Evolutionary conservation across 2,329 filamentous ascomycete species (phyloP).

Genomic region (Atkinsonella texensis): DNA sequence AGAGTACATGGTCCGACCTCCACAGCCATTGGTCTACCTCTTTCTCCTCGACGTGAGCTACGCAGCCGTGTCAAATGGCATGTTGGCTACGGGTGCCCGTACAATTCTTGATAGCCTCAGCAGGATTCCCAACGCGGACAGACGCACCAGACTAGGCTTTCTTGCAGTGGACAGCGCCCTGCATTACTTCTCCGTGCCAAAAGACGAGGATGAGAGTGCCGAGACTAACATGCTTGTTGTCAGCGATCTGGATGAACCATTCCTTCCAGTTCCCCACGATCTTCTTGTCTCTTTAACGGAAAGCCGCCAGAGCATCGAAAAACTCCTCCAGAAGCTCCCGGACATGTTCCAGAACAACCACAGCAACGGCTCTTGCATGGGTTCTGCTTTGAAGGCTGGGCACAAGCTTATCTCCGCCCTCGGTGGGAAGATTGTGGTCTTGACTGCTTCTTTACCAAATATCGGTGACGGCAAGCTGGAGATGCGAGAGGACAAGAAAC

Average conservation of each 20-base stretch:
- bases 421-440: constrained; percentile 86
- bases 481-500: constrained; percentile 91
- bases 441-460: constrained; percentile 84
- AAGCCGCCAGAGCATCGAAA: constrained; percentile 82
- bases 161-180: constrained; percentile 89
- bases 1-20: constrained; percentile 98
- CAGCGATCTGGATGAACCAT: constrained; percentile 91
- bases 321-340: constrained; percentile 80
- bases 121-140: constrained; percentile 94
- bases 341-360: constrained; percentile 96
- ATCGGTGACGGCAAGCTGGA: constrained; percentile 81
- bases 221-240: constrained; percentile 90
- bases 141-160: constrained; percentile 84
- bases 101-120: constrained; percentile 93
- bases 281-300: constrained; percentile 81
- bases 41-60: constrained; percentile 95
- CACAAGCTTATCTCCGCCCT: constrained; percentile 93
- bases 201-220: constrained; percentile 71
- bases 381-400: constrained; percentile 79
- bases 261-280: constrained; percentile 86
- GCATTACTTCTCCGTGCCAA: constrained; percentile 91
- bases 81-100: constrained; percentile 82
- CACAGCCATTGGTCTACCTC: constrained; percentile 87
- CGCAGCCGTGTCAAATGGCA: constrained; percentile 75
- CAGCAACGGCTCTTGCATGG: constrained; percentile 84